phyloP scores from a whole-genome alignment of 169 alveolate genomes.

The Cryptosporidium sp. region DNA sequence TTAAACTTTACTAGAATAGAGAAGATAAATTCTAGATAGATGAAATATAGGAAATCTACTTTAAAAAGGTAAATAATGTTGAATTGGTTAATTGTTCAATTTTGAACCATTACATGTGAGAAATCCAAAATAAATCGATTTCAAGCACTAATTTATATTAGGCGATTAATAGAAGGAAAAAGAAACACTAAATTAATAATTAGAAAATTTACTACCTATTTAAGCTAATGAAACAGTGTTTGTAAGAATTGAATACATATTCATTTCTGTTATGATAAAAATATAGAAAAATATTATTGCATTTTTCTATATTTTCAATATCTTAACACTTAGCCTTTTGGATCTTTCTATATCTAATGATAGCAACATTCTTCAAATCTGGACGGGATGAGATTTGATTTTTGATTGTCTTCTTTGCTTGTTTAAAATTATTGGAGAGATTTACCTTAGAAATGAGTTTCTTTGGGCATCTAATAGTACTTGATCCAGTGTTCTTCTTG shows the following conservation, averaged over 20 bases:
- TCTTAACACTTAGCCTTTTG: slow-evolving; percentile 31
- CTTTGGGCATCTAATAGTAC: slow-evolving; percentile 66
- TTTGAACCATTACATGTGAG: neutral
- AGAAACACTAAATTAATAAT: neutral
- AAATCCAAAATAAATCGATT: neutral
- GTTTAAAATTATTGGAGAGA: slow-evolving; percentile 34
- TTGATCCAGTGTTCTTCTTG: slow-evolving; percentile 46
- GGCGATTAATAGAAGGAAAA: neutral
- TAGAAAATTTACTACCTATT: neutral
- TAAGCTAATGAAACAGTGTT: slow-evolving; percentile 1
- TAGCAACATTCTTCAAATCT: slow-evolving; percentile 42
- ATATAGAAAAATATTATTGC: neutral
- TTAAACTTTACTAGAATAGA: no score
- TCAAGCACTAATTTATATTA: neutral
- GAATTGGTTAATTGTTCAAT: neutral
- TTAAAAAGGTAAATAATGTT: no score
- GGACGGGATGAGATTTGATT: slow-evolving; percentile 18
- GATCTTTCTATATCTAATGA: slow-evolving; percentile 30
- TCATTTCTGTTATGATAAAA: neutral
- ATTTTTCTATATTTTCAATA: neutral
- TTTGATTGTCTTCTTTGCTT: slow-evolving; percentile 47
- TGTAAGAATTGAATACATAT: slow-evolving; percentile 2
- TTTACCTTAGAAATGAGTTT: slow-evolving; percentile 25
- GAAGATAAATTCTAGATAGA: no score
- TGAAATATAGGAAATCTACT: no score